Base-by-base conservation (phyloP, 2,329 filamentous ascomycete species). In the Atkinsonella hypoxylon region DNA sequence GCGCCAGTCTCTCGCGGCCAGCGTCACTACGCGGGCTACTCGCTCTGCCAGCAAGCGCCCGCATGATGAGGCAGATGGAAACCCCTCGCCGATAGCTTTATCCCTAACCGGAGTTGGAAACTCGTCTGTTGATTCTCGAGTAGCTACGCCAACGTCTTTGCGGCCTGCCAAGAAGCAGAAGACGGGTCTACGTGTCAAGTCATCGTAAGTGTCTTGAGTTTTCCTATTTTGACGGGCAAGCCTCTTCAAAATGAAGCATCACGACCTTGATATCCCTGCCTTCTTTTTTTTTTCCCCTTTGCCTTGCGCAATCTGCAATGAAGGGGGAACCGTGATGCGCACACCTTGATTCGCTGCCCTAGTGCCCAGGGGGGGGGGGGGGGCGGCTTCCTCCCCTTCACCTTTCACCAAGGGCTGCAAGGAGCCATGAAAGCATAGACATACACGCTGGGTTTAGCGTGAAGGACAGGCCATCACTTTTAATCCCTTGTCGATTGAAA, bases 171-270 rank as follows among this genome's bases (percentile, higher is more conserved):
- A 82, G 72, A 82, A 77, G 65, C 70, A 73, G 47, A 77, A 79
- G 62, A 76, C 74, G 49, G 81, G 80, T 39, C 72, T 79, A 53
- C 80, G 82, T 57, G 75, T 84, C 61, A 85, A 86, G 68, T 78
- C 75, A 65, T 86, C 83, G 82, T 83, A 70, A 77, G 81, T 82
- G 55, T 51, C 50, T 47, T 30, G 41, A 34, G 10, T 18, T 32
- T 5, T 15, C 26, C 31, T 7, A 26, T 18, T 7, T 42, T 42
- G 40, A 20, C 18, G 42, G 6, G 18, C 15, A 11, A 13, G 15
- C 22, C 12, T 32, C 26, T n/a, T 22, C 9, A 32, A 15, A 22
- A 7, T 44, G 42, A 22, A 12, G 18, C 40, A 13, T 3, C 17
- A 42, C 12, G 40, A 15, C 12, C 4, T 42, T 22, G 17, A 42